These are phyloP conservation scores for Monosporascus sp. DNA, from an alignment of 2,329 filamentous ascomycete species.

Conservation along the genomic window DNA sequence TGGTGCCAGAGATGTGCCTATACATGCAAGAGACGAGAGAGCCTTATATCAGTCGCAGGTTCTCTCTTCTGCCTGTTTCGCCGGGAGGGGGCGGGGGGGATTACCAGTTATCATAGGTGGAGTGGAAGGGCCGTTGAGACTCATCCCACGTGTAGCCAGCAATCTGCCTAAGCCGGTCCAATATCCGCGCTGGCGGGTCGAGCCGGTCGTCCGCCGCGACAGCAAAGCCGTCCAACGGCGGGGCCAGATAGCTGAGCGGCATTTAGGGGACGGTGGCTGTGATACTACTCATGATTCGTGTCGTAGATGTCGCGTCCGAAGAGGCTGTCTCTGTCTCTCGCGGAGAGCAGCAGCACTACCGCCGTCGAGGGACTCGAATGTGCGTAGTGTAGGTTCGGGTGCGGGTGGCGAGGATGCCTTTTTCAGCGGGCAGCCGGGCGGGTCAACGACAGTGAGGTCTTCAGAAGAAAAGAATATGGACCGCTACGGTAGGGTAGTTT, in stretches of 20 bases:
- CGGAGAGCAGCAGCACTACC: neutral
- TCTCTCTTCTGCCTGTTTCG: neutral
- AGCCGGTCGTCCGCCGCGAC: constrained; percentile 48
- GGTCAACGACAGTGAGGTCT: too few relatives aligned
- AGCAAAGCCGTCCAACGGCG: constrained; percentile 44
- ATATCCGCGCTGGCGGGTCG: constrained; percentile 63
- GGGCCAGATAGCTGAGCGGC: neutral
- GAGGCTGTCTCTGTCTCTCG: neutral
- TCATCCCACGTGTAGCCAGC: constrained; percentile 75
- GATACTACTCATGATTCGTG: neutral
- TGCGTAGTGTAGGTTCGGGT: neutral
- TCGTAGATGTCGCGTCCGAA: neutral
- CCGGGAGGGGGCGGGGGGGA: neutral
- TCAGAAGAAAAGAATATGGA: too few relatives aligned
- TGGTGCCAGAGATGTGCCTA: constrained; percentile 64
- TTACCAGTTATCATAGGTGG: constrained; percentile 84
- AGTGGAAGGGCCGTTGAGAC: constrained; percentile 49
- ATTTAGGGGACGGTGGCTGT: neutral
- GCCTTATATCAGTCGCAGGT: neutral
- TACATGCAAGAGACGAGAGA: constrained; percentile 13
- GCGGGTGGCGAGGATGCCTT: too few relatives aligned
- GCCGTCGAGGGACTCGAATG: neutral
- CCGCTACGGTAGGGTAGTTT: too few relatives aligned
- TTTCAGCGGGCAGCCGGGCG: too few relatives aligned
- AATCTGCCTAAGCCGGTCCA: constrained; percentile 67